A percentile compares a stretch with the other conserved stretches of the same genome.
Evolutionary conservation across 179 eudicot genomes (phyloP).

Genomic region (Silene vulgaris): DNA sequence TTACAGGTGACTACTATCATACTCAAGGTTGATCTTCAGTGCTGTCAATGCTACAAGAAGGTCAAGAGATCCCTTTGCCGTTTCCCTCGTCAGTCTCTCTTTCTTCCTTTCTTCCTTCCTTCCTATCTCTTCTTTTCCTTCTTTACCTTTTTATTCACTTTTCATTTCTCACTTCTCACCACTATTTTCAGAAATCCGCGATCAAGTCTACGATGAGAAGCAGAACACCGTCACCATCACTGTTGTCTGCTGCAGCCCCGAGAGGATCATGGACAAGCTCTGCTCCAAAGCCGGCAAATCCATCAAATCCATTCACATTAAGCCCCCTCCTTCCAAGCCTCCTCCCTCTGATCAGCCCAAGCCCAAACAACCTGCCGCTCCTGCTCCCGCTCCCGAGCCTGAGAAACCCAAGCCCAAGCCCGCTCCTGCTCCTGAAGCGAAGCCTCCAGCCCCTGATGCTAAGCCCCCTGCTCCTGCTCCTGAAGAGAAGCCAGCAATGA

Average conservation of each 20-base stretch:
- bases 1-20: constrained; percentile 25
- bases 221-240: constrained; percentile 55
- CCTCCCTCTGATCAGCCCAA: not conserved
- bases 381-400: constrained; percentile 20
- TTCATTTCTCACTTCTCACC: constrained; percentile 1
- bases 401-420: constrained; percentile 24
- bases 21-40: constrained; percentile 35
- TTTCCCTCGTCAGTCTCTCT: constrained; percentile 33
- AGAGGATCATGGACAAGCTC: constrained; percentile 61
- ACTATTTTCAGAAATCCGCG: constrained; percentile 45
- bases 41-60: constrained; percentile 32
- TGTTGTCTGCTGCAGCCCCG: constrained; percentile 73
- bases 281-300: constrained; percentile 50
- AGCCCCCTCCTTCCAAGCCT: constrained; percentile 29
- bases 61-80: constrained; percentile 32
- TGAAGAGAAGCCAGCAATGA: constrained; percentile 15
- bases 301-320: constrained; percentile 46
- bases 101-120: too few species aligned
- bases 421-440: constrained; percentile 21
- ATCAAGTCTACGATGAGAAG: constrained; percentile 64
- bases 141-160: not conserved
- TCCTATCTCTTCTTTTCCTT: not conserved
- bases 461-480: constrained; percentile 14
- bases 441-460: constrained; percentile 9
- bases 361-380: constrained; percentile 5